These are phyloP conservation scores for Emmonsia crescens DNA, from an alignment of 2,329 filamentous ascomycete genomes.

Conservation along the genomic window DNA sequence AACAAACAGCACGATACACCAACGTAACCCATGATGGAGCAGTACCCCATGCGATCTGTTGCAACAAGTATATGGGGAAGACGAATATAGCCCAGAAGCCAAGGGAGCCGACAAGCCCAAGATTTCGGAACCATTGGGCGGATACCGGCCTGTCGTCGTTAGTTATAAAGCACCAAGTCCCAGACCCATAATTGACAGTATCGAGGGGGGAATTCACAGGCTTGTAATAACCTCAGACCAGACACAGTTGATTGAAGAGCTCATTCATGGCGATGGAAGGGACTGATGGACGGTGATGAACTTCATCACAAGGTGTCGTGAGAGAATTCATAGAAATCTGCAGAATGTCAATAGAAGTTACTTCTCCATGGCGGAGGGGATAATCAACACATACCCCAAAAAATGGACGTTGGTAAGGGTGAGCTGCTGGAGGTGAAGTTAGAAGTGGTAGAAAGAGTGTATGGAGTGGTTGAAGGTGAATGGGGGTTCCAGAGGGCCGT, in stretches of 20 bases:
- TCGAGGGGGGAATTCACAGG: not conserved
- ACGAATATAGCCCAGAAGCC: not conserved
- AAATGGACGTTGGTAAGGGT: not conserved
- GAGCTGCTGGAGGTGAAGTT: not conserved
- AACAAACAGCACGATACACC: not conserved
- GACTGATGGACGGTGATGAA: not conserved
- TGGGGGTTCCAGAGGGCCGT: not conserved
- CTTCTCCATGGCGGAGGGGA: not conserved
- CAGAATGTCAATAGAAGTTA: not conserved
- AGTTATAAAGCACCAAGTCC: not conserved
- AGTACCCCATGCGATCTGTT: not conserved
- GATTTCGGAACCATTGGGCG: not conserved
- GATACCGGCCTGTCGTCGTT: not conserved
- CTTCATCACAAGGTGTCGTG: not conserved
- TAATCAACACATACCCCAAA: not conserved
- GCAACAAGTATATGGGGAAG: not conserved
- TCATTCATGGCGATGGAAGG: not conserved
- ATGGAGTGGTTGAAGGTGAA: not conserved
- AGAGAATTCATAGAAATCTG: not conserved
- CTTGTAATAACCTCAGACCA: not conserved
- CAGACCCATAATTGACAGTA: not conserved
- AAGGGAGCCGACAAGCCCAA: not conserved
- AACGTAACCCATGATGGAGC: not conserved
- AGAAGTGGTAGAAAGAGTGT: not conserved
- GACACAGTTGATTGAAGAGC: not conserved